A percentile compares a stretch with the other conserved stretches of the same genome.
Evolutionary conservation across 495 filamentous ascomycete genomes (phyloP).

Genomic region (Parmelia sp.): DNA sequence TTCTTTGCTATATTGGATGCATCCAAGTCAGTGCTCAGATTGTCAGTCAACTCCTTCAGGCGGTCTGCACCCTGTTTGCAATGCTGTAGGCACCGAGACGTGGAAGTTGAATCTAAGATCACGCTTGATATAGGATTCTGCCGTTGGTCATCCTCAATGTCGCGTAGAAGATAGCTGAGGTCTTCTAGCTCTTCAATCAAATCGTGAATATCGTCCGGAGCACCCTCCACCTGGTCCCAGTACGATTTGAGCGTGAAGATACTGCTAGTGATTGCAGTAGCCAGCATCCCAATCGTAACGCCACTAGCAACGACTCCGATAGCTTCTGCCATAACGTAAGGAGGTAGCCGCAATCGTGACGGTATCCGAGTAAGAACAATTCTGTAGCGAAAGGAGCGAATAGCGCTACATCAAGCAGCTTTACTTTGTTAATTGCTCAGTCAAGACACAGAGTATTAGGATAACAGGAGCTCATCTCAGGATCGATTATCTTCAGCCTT

Average conservation of each 20-base stretch:
- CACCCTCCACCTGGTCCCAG: slow-evolving; percentile 32
- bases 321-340: slow-evolving; percentile 19
- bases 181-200: slow-evolving; percentile 31
- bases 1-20: not conserved
- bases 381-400: no score
- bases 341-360: no score
- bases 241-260: slow-evolving; percentile 30
- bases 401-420: no score
- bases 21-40: not conserved
- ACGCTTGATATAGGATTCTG: slow-evolving; percentile 20
- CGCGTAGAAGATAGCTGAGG: slow-evolving; percentile 26
- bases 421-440: no score
- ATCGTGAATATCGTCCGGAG: slow-evolving; percentile 28
- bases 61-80: slow-evolving; percentile 14
- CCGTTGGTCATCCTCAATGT: slow-evolving; percentile 23
- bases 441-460: no score
- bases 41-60: not conserved
- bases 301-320: slow-evolving; percentile 34
- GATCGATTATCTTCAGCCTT: no score
- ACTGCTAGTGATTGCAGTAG: slow-evolving; percentile 23
- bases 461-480: no score
- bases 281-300: slow-evolving; percentile 32
- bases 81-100: slow-evolving; percentile 20
- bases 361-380: no score
- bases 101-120: slow-evolving; percentile 10